Evolutionary conservation across 768 basidiomycete species (phyloP), one percentile per base, ranked within the genome.

Genomic region (Naganishia antarctica): DNA sequence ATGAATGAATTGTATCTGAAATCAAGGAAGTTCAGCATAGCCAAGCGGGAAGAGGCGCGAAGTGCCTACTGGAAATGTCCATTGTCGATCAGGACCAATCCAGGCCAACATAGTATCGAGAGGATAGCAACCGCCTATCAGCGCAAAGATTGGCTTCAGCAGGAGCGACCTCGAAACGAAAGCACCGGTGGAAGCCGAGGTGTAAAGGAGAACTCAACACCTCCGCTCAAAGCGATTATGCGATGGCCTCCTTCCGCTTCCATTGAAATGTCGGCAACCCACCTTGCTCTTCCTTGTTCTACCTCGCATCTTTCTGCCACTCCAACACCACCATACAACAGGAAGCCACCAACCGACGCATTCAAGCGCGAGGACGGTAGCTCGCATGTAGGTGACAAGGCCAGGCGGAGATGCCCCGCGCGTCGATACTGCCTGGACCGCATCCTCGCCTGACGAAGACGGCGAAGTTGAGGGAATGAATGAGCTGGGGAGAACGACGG

Each of bases 211-310:
- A n/a, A n/a, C n/a, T n/a, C n/a, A n/a, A n/a, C n/a, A n/a, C n/a
- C n/a, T n/a, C n/a, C n/a, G n/a, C n/a, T n/a, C n/a, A n/a, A n/a
- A n/a, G n/a, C n/a, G n/a, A n/a, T n/a, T n/a, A n/a, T n/a, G n/a
- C n/a, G n/a, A n/a, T n/a, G 16, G 13, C 6, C 12, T 12, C 46
- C 6, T 13, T 8, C 8, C n/a, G 21, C 43, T 37, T 21, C 9
- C 13, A 59, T 8, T 59, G 40, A 48, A 23, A 0, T 9, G 2
- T 34, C n/a, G 12, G 9, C 13, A 1, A 70, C 81, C 57, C 73
- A 91, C 91, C 81, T 90, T 88, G 8, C 87, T 88, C 60, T 89
- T 83, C 66, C 82, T 82, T 45, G 90, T 90, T 31, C 88, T 82
- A 51, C 81, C 82, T 40, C 80, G 82, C 73, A 85, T 84, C 85